Percentiles rank a stretch among this genome's conserved stretches.
Evolutionary conservation across 805 yeast genomes (phyloP).

Genomic region (Ogataea methylovora): DNA sequence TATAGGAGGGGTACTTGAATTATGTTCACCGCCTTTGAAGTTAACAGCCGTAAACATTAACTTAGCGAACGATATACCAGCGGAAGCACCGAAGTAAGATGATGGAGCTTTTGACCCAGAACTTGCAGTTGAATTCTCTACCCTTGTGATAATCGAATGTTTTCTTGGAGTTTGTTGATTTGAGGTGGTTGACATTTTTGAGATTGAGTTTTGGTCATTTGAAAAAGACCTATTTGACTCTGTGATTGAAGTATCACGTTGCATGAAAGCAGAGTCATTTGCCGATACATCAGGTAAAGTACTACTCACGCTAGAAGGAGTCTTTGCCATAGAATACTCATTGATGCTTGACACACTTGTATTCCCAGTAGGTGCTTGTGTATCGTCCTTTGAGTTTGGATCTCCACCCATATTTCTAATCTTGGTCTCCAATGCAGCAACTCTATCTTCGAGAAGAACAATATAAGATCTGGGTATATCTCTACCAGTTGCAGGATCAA

Average conservation of each 20-base stretch:
- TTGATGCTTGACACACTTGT: no score
- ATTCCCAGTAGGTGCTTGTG: no score
- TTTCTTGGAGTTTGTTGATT: not conserved
- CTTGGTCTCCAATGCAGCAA: conserved; percentile 46
- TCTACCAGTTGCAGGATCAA: conserved; percentile 85
- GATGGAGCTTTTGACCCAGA: conserved; percentile 24
- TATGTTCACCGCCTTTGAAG: conserved; percentile 26
- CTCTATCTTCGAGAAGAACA: conserved; percentile 59
- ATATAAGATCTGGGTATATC: conserved; percentile 79
- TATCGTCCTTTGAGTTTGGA: not conserved
- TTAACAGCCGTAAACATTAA: conserved; percentile 73
- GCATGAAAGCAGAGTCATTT: no score
- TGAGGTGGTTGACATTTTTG: no score
- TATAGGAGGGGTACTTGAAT: conserved; percentile 1
- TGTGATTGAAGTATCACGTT: no score
- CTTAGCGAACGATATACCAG: conserved; percentile 69
- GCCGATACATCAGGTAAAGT: no score
- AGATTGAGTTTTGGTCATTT: no score
- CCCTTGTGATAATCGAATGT: conserved; percentile 14
- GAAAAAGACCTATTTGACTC: no score
- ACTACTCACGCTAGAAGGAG: no score
- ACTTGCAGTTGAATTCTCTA: conserved; percentile 20
- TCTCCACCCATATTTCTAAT: conserved; percentile 33
- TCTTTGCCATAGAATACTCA: no score
- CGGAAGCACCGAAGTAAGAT: conserved; percentile 41